Base-by-base conservation (phyloP, 2,329 filamentous ascomycete genomes). In the Claviceps lovelessii region DNA sequence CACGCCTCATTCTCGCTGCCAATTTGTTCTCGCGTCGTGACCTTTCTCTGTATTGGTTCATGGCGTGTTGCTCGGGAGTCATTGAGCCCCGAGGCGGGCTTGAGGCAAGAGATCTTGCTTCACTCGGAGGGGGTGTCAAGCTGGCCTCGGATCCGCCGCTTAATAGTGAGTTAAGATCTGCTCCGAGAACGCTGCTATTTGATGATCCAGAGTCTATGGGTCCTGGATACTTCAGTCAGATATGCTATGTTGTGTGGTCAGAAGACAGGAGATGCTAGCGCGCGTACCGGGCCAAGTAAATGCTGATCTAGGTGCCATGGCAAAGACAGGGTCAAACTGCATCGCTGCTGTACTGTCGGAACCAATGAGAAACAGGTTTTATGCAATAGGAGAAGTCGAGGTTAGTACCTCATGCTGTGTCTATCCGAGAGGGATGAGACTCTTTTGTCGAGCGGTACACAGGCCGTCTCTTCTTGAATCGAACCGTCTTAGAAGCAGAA, bases 41-140 rank as follows among this genome's bases (percentile, higher is more conserved):
- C 60, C 77, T 77, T 59, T 83, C 80, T 57, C 76, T 73, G 61
- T 84, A 80, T 56, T 79, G 74, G 68, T 80, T 83, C 46, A 83
- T 64, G 62, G 82, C 80, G 58, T 80, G 76, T 64, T 83, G 79
- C 63, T 83, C 79, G 7, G 78, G 70, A 6, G 78, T 80, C 62
- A 83, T 72, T 42, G 69, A 70, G 49, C 69, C 68, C 58, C 76
- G 73, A 6, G 79, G 78, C 31, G 80, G 80, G 67, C 80, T 84
- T 28, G 75, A 76, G 44, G 79, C 80, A 50, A 76, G 67, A 28
- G 78, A 81, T 66, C 76, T 71, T 31, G 77, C 73, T 42, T 68
- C 68, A 55, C 68, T 72, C 29, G 75, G 74, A 41, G 77, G 75
- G 28, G 76, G 42, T 29, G 51, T 77, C 50, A 78, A 66, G 65